phyloP scores from a whole-genome alignment of 2,329 filamentous ascomycete genomes.

The Beauveria medogensis region DNA sequence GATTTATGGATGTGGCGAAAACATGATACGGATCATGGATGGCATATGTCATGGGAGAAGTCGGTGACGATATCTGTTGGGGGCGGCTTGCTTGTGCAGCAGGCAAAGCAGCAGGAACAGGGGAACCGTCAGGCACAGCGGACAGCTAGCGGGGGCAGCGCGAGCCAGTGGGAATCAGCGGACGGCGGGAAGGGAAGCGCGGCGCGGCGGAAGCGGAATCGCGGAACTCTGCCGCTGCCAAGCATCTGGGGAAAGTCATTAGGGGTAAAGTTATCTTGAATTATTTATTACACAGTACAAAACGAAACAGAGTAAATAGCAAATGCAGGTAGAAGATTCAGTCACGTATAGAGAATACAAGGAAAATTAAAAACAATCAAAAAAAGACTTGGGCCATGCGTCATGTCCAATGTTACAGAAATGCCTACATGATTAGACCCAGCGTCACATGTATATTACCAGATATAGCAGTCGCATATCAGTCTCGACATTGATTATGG shows the following conservation, averaged over 20 bases:
- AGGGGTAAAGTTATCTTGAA: neutral
- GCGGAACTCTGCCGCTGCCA: neutral
- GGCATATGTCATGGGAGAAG: neutral
- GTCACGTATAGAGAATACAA: too few relatives aligned
- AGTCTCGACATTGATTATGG: neutral
- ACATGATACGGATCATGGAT: neutral
- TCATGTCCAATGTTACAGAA: too few relatives aligned
- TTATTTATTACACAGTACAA: neutral
- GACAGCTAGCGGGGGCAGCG: neutral
- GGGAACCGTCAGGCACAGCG: slow-evolving; percentile 4
- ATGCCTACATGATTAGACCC: too few relatives aligned
- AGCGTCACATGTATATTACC: neutral
- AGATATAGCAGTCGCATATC: neutral
- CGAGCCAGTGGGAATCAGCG: neutral
- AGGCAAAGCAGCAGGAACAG: neutral
- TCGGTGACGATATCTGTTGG: slow-evolving; percentile 11
- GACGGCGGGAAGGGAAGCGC: neutral
- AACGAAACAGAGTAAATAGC: neutral
- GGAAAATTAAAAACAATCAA: too few relatives aligned
- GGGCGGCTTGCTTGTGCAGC: neutral
- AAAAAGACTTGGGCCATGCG: too few relatives aligned
- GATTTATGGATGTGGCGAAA: slow-evolving; percentile 1
- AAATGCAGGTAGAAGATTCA: neutral
- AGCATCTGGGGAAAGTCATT: neutral
- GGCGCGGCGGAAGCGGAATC: neutral